Conservation (phyloP, 2,329 filamentous ascomycete species). For the Catunica adiposa region DNA sequence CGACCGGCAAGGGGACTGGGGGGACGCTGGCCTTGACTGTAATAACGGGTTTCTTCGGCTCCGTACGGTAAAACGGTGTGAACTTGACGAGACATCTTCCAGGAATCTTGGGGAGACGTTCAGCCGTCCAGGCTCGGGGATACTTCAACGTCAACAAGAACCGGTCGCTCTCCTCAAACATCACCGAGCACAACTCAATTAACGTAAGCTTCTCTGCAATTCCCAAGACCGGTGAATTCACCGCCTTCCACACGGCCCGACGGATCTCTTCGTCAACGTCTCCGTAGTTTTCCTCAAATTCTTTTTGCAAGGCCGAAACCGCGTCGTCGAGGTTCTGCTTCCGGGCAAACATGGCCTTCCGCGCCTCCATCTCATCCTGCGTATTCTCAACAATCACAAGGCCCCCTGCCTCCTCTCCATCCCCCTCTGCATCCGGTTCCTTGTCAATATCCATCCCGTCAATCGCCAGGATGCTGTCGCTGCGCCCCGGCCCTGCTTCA, state of each 20-base stretch:
- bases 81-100: slow-evolving; percentile 25
- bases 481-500: neutral
- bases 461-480: slow-evolving; percentile 12
- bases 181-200: slow-evolving; percentile 29
- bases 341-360: slow-evolving; percentile 45
- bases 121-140: slow-evolving; percentile 27
- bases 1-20: neutral
- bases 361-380: slow-evolving; percentile 35
- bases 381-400: slow-evolving; percentile 27
- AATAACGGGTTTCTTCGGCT: slow-evolving; percentile 5
- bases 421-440: slow-evolving; percentile 20
- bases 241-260: slow-evolving; percentile 27
- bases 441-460: slow-evolving; percentile 16
- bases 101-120: slow-evolving; percentile 22
- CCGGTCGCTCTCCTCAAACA: slow-evolving; percentile 29
- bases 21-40: slow-evolving; percentile 3
- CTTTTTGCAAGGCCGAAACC: slow-evolving; percentile 26
- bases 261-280: slow-evolving; percentile 25
- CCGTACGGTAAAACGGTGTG: slow-evolving; percentile 24
- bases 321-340: slow-evolving; percentile 46
- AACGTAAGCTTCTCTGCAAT: slow-evolving; percentile 27
- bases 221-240: slow-evolving; percentile 25
- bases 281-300: slow-evolving; percentile 28
- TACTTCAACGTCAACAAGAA: slow-evolving; percentile 27
- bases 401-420: slow-evolving; percentile 16